Base-by-base conservation (phyloP, 1,284 basidiomycete species). In the Mycosarcoma maydis region DNA sequence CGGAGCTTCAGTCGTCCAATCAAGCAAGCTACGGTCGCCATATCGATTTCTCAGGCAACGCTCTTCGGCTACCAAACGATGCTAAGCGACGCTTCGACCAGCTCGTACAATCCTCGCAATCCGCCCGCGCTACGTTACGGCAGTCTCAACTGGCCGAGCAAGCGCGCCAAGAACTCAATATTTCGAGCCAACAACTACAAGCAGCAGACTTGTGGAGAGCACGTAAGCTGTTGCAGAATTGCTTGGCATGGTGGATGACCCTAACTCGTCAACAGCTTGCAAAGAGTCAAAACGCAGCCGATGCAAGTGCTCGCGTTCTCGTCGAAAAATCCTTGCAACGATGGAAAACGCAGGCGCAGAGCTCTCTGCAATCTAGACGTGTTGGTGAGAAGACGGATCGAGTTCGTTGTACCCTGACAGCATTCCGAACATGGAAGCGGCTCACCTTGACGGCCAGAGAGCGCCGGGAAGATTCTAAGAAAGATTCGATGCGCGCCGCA, bases 181-280 rank as follows among this genome's bases (percentile, higher is more conserved):
- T 26, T 16, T 29, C 16, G n/a, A n/a, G 41, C 11, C 30, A 51
- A 14, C 45, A 40, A 14, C 37, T 46, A 23, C 30, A 41, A 6
- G 27, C 41, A 16, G 75, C 75, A 2, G 73, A 72, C 20, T 34
- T 26, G 13, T 50, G 33, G 26, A 48, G 51, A n/a, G 51, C 47
- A 19, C 59, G 51, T 7, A 44, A 36, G 16, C 49, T 73, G 6
- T 36, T 61, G 5, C 41, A 41, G 32, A 58, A 45, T 14, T 55
- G 55, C 19, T 32, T 75, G 20, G 49, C 53, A 1, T 75, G 73
- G 73, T 75, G 73, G 73, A 46, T 60, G n/a, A 39, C 69, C 2
- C 42, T 65, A 23, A 51, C 64, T 14, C 58, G 62, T 5, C 46
- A 60, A 6, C 50, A 57, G 34, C 43, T 44, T 6, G 50, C 56